Conservation (phyloP, 371 early-diverging fungal genomes). For the Batkoa obscura region DNA sequence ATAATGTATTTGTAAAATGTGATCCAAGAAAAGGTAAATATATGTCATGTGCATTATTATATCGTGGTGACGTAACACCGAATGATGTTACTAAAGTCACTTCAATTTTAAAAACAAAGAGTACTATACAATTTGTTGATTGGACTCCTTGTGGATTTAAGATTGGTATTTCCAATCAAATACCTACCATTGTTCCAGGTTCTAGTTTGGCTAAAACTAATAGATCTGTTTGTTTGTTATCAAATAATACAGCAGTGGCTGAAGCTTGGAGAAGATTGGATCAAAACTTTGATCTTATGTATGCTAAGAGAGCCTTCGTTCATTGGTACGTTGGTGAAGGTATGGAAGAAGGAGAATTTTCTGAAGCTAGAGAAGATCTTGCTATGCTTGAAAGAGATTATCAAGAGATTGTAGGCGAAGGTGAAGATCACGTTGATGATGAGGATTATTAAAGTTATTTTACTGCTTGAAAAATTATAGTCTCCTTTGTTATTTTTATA, state of each 20-base stretch:
- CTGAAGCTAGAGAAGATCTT: constrained; percentile 98
- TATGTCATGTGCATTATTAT: constrained; percentile 88
- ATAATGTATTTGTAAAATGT: constrained; percentile 94
- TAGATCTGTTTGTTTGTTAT: constrained; percentile 57
- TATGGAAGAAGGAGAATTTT: constrained; percentile 98
- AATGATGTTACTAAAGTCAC: constrained; percentile 80
- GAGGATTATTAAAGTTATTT: not conserved
- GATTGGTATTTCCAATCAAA: constrained; percentile 87
- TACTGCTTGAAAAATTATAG: not conserved
- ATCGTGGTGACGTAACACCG: constrained; percentile 80
- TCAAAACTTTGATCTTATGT: constrained; percentile 94
- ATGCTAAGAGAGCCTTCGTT: constrained; percentile 95
- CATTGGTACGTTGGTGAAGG: constrained; percentile 99
- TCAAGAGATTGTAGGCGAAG: constrained; percentile 67
- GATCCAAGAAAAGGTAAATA: constrained; percentile 88
- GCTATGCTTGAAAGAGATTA: constrained; percentile 99
- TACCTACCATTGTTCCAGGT: constrained; percentile 76
- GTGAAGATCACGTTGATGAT: constrained; percentile 5
- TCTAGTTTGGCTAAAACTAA: constrained; percentile 83
- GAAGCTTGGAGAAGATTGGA: constrained; percentile 94
- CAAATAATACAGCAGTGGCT: constrained; percentile 91
- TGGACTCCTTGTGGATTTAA: constrained; percentile 99
- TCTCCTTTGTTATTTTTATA: too few relatives aligned
- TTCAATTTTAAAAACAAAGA: constrained; percentile 74
- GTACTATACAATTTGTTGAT: constrained; percentile 89